Percentiles rank a stretch among this genome's conserved stretches.
These are phyloP conservation scores for Domatiomyces catenatus DNA, from an alignment of 2,329 filamentous ascomycete genomes.

Conservation along the genomic window DNA sequence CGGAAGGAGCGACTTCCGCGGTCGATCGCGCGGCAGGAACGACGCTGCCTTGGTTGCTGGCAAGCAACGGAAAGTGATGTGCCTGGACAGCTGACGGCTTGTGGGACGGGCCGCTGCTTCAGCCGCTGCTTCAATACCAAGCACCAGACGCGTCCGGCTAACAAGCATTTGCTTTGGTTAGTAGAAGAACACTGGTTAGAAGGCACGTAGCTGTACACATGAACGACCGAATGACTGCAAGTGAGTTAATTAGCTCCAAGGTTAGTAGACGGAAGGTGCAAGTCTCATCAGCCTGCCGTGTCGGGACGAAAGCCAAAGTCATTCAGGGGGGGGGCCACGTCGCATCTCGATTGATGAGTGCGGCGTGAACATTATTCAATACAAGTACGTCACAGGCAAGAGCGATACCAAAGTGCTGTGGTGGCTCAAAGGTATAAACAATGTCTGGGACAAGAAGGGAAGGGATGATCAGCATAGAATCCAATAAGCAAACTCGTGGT, in stretches of 20 bases:
- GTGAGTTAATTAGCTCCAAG: neutral
- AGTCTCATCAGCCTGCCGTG: neutral
- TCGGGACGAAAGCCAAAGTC: neutral
- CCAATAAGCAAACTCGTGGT: no score
- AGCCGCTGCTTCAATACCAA: neutral
- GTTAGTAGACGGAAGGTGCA: neutral
- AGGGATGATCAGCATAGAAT: no score
- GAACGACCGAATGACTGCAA: no score
- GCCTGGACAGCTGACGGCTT: neutral
- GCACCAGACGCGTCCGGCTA: neutral
- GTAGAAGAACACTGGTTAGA: no score
- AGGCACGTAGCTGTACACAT: no score
- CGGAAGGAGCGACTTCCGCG: neutral
- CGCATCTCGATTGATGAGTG: neutral
- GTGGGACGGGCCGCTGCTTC: neutral
- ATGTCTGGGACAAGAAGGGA: no score
- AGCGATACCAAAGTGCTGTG: neutral
- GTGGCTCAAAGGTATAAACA: no score
- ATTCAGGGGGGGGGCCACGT: neutral
- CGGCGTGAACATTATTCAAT: neutral
- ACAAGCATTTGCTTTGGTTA: neutral
- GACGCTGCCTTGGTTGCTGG: no score
- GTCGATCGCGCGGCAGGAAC: neutral
- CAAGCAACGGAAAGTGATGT: neutral
- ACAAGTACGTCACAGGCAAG: neutral